These are phyloP conservation scores for Botrytis fabae DNA, from an alignment of 2,329 filamentous ascomycete species.

Conservation along the genomic window DNA sequence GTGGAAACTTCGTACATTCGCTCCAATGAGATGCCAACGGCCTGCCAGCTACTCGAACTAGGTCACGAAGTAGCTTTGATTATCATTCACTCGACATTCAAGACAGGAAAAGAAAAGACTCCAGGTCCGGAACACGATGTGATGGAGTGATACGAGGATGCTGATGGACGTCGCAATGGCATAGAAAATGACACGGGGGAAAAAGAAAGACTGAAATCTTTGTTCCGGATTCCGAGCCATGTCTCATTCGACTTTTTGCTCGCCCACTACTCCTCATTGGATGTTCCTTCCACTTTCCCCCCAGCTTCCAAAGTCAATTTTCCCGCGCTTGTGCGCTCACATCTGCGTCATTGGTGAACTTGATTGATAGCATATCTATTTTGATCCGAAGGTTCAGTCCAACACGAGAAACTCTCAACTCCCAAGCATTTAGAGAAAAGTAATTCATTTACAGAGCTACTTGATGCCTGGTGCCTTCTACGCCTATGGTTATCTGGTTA, in stretches of 20 bases:
- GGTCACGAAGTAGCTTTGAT: background rate
- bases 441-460: background rate
- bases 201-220: background rate
- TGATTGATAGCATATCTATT: constrained; percentile 15
- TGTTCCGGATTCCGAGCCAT: background rate
- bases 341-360: constrained; percentile 11
- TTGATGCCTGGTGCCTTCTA: background rate
- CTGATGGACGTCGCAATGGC: background rate
- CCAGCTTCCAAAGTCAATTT: background rate
- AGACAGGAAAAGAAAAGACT: constrained; percentile 1
- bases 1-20: background rate
- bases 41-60: no score
- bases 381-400: constrained; percentile 7
- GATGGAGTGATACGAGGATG: background rate
- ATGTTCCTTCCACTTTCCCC: background rate
- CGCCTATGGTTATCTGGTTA: background rate
- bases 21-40: background rate
- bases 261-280: background rate
- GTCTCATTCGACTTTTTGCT: background rate
- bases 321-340: background rate
- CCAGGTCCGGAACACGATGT: background rate
- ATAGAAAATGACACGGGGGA: background rate
- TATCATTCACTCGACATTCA: background rate
- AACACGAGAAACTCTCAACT: constrained; percentile 13
- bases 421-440: background rate